Evolutionary conservation across 2,329 filamentous ascomycete species (phyloP), one percentile per base, ranked within the genome.

Genomic region (Metarhizium album): DNA sequence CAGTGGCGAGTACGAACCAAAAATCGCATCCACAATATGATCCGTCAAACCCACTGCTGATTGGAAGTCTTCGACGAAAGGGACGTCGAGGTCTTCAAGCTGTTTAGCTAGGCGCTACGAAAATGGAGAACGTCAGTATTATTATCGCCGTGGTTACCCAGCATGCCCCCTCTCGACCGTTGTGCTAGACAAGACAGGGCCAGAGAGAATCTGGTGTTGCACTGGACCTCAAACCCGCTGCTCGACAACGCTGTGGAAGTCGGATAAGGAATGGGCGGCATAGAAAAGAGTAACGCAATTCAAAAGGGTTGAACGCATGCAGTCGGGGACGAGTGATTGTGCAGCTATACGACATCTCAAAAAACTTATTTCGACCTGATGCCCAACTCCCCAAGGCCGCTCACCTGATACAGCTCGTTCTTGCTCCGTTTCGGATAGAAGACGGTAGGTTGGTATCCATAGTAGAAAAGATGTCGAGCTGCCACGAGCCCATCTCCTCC

Each of bases 401-500:
- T 58, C 68, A 89, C 87, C 72, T 87, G 80, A 64, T 95, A 97
- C 3, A 97, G 75, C 46, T 95, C 90, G 57, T 90, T 91, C 64
- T 91, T 93, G 66, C 84, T 84, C 50, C 88, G 81, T 68, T 97
- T 97, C 1, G 93, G 93, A 62, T 95, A 97, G 72, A 93, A 97
- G 43, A 98, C 75, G 8, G 82, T 85, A 3, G 91, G 90, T 23
- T 80, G 79, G 69, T 97, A 98, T 54, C 93, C 91, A 65, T 94
- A 97, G 63, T 95, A 87, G 64, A 81, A 82, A 4, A 98, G 78
- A 68, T 98, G 93, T 24, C 93, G 83, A 49, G 93, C 93, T 46
- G 91, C 90, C 27, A 98, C 93, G 3, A 98, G 80, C 2, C 93
- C 93, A 67, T 98, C 93, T 37, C 93, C 93, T 55, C 93, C 88